Evolutionary conservation across 2,329 filamentous ascomycete genomes (phyloP), one percentile per base, ranked within the genome.

Genomic region (Teratosphaeriaceae sp.): DNA sequence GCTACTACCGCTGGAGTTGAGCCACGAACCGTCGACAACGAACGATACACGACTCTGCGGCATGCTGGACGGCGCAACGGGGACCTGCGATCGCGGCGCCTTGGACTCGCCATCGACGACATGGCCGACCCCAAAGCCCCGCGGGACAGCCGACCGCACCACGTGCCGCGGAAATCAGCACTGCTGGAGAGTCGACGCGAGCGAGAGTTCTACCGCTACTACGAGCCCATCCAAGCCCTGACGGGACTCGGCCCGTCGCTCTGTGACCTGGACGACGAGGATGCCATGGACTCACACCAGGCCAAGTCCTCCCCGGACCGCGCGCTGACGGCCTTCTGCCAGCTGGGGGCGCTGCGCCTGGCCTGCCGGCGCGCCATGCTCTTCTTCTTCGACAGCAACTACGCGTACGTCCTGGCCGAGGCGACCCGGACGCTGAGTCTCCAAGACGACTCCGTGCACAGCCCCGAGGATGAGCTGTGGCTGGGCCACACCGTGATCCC

Each of bases 331-430:
- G 65, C 68, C 2, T 69, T 71, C 46, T 63, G 72, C 7, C 75
- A 79, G 54, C 62, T 79, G 22, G 73, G 69, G 19, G 65, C 73
- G 11, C 63, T 48, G 22, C 20, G 72, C 0, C 61, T 76, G 33
- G 63, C 67, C 11, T 65, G 68, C 27, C 66, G 69, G 45, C 67
- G 74, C 24, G 66, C 65, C 21, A 71, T 77, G 65, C 66, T 78
- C 4, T 75, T 73, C 46, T 63, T 78, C 38, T 73, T 77, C 50
- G 74, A 76, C 50, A 54, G 60, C 2, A 59, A 62, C 2, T 65
- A 65, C 13, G 72, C 75, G 52, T 75, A 73, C 40, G 68, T 78
- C 38, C 63, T 78, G 30, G 74, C 74, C 23, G 74, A 77, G 53
- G 69, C 71, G 6, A 77, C 74, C 1, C 67, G 63, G 38, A 69